Base-by-base conservation (phyloP, 2,329 filamentous ascomycete genomes). In the Plectosphaerella sp. region DNA sequence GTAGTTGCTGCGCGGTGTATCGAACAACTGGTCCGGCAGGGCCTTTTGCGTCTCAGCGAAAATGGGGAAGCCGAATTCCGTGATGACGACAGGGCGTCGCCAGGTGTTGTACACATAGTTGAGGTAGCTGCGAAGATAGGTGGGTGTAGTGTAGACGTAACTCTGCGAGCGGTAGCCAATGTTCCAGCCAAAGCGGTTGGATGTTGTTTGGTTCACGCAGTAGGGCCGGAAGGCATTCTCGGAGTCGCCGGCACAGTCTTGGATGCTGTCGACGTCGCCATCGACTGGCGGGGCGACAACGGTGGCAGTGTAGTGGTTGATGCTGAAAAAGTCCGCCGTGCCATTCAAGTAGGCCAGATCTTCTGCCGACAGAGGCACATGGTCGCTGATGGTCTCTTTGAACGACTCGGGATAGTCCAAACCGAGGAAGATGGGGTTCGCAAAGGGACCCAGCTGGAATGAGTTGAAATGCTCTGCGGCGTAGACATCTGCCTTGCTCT, bases 31-130 rank as follows among this genome's bases (percentile, higher is more conserved):
- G 48, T 81, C 79, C 2, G 67, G 22, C 22, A 22, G 22, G 22
- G 22, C 22, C 5, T 22, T 22, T 22, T 22, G 22, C 22, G 22
- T 22, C 58, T 82, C 79, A 9, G 59, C 72, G 47, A 73, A 79
- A 0, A 80, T 72, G 4, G 79, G 77, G 59, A 81, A 84, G 0
- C 82, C 82, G 55, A 83, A 83, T 59, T 85, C 81, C 7, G 74
- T 72, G 5, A 83, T 65, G 20, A 69, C 67, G 8, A 79, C 67
- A 0, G 77, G 76, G 0, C 64, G 61, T 33, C 66, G 72, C 70
- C 77, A 86, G 0, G 77, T 83, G 62, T 83, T 83, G 71, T 76
- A 81, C 2, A 86, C 65, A 59, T 84, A 85, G 57, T 70, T 75
- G 5, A 83, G 68, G 55, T 79, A 77, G 50, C 70, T 72, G 49